These are phyloP conservation scores for Paraleonurus japonicus DNA, from an alignment of 257 asterid species.

Conservation along the genomic window DNA sequence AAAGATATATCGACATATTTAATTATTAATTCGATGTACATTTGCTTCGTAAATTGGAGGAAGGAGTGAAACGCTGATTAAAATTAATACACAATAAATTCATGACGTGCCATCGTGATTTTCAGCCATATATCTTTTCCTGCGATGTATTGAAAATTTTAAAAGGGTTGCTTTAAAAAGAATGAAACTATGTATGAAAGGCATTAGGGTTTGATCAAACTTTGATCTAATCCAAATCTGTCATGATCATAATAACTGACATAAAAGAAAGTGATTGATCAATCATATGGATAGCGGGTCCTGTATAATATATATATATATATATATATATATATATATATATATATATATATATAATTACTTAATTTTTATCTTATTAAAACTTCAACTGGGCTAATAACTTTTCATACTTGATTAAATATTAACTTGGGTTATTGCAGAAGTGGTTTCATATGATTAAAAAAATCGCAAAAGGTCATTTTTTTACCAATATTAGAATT, in stretches of 20 bases:
- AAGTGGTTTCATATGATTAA: no score
- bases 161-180: not conserved
- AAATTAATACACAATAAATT: not conserved
- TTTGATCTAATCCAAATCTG: not conserved
- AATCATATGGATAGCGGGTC: not conserved
- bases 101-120: not conserved
- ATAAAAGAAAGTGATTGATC: not conserved
- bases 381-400: no score
- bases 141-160: not conserved
- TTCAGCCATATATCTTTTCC: not conserved
- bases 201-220: not conserved
- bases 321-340: no score
- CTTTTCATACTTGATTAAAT: no score
- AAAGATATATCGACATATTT: not conserved
- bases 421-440: no score
- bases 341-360: no score
- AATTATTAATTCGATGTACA: not conserved
- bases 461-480: no score
- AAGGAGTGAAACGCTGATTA: not conserved
- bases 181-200: not conserved
- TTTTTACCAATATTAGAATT: no score
- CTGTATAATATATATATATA: no score
- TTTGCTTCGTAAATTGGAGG: not conserved
- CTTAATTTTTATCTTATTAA: no score
- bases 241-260: not conserved